Evolutionary conservation across 108 stramenopile genomes (phyloP).

Genomic region (Nitzschia sp.): DNA sequence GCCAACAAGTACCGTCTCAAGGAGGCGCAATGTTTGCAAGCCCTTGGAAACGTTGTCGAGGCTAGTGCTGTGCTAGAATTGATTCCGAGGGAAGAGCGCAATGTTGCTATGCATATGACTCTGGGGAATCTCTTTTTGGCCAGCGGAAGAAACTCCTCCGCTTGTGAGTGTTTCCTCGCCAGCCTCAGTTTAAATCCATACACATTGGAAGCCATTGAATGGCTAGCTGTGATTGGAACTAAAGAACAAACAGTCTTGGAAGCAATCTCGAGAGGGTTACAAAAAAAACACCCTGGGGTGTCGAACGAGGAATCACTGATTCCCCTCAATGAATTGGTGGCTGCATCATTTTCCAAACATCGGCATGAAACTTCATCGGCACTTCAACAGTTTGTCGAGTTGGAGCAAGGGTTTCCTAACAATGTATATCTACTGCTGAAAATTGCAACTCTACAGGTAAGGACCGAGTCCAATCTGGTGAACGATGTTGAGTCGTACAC

Average conservation of each 20-base stretch:
- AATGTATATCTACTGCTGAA: constrained; percentile 68
- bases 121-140: constrained; percentile 64
- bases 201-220: constrained; percentile 66
- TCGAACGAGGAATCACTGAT: constrained; percentile 5
- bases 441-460: constrained; percentile 60
- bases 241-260: constrained; percentile 44
- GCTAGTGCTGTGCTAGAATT: constrained; percentile 69
- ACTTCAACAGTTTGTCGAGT: constrained; percentile 51
- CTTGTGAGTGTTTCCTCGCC: constrained; percentile 53
- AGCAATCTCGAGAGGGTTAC: constrained; percentile 38
- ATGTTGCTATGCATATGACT: constrained; percentile 62
- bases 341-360: constrained; percentile 42
- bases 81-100: constrained; percentile 45
- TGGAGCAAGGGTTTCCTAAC: constrained; percentile 66
- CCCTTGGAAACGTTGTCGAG: constrained; percentile 64
- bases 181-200: constrained; percentile 63
- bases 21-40: constrained; percentile 70
- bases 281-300: not conserved
- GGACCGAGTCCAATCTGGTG: constrained; percentile 5
- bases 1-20: constrained; percentile 59
- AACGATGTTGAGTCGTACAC: not conserved
- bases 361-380: constrained; percentile 41
- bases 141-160: constrained; percentile 47
- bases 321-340: constrained; percentile 34
- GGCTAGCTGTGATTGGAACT: constrained; percentile 45